Evolutionary conservation across 495 filamentous ascomycete species (phyloP), one percentile per base, ranked within the genome.

Genomic region (Neurospora sublineolata): DNA sequence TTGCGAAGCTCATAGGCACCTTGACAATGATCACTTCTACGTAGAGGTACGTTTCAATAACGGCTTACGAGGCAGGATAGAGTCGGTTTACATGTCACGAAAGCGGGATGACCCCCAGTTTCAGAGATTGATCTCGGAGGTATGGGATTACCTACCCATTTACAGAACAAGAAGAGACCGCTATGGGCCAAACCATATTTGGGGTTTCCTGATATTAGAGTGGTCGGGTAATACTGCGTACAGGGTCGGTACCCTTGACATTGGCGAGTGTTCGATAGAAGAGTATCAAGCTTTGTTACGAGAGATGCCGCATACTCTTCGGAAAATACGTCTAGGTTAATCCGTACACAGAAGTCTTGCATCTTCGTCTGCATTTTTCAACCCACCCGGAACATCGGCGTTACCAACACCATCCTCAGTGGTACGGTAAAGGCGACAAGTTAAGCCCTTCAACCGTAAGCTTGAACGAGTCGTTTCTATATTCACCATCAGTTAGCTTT

Each of bases 401-500:
- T 44, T 6, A 18, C 67, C 5, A 18, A 68, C 4, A 14, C 27
- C 12, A 72, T 37, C 7, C 30, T 44, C 18, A 27, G 27, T 46
- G 79, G 67, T 86, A 93, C 20, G 89, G 91, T 60, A 93, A 88
- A 33, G 93, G 92, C 73, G 85, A 86, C 72, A 97, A 76, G 78
- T 94, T 91, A 70, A 86, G 68, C 1, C 92, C 93, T 67, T 90
- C 86, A 4, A 96, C 92, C 0, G 85, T 88, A 52, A 97, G 82
- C 77, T 89, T 89, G 80, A 97, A 96, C 3, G 90, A 84, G 81
- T 97, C 93, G 73, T 89, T 93, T 60, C 92, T 85, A 10, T 23
- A 20, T 8, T 8, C 18, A 40, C n/a, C 40, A 3, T 11, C 39
- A 60, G 33, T 69, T 30, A 37, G 37, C 20, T 44, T 23, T 12